Evolutionary conservation across 2,329 filamentous ascomycete species (phyloP).

Genomic region (Aspergillus viridinutans): DNA sequence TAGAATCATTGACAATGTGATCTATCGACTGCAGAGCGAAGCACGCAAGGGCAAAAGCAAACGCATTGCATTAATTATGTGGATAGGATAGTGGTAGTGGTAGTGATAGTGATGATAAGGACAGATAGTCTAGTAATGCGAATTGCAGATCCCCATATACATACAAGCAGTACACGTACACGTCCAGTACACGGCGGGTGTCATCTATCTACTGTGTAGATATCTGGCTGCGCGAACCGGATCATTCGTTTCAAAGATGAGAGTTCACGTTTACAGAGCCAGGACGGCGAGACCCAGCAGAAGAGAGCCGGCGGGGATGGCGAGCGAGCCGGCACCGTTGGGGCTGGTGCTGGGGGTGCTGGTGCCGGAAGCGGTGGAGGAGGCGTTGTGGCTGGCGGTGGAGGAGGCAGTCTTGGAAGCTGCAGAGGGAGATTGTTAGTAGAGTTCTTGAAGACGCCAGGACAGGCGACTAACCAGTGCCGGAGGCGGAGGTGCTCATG

Average conservation of each 20-base stretch:
- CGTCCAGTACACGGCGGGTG: not conserved
- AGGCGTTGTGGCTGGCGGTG: constrained; percentile 7
- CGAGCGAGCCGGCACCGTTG: constrained; percentile 15
- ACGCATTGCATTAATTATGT: not conserved
- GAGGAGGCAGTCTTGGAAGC: constrained; percentile 8
- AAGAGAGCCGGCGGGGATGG: constrained; percentile 26
- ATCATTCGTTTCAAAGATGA: not conserved
- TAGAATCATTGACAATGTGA: too few species aligned
- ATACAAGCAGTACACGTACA: not conserved
- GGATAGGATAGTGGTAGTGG: not conserved
- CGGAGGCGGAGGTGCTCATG: constrained; percentile 3
- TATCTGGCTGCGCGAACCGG: too few species aligned
- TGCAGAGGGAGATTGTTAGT: constrained; percentile 7
- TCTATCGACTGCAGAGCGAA: too few species aligned
- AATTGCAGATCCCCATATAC: not conserved
- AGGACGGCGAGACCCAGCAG: constrained; percentile 24
- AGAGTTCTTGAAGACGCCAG: constrained; percentile 18
- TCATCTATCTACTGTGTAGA: not conserved
- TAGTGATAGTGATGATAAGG: not conserved
- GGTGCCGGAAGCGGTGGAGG: constrained; percentile 11
- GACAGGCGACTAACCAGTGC: constrained; percentile 14
- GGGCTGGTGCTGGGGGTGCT: not conserved
- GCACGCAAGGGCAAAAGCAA: not conserved
- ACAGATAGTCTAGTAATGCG: not conserved
- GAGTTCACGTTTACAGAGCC: constrained; percentile 20